Evolutionary conservation across 306 rosid genomes (phyloP), one percentile per base, ranked within the genome.

Genomic region (Malus sylvestris): DNA sequence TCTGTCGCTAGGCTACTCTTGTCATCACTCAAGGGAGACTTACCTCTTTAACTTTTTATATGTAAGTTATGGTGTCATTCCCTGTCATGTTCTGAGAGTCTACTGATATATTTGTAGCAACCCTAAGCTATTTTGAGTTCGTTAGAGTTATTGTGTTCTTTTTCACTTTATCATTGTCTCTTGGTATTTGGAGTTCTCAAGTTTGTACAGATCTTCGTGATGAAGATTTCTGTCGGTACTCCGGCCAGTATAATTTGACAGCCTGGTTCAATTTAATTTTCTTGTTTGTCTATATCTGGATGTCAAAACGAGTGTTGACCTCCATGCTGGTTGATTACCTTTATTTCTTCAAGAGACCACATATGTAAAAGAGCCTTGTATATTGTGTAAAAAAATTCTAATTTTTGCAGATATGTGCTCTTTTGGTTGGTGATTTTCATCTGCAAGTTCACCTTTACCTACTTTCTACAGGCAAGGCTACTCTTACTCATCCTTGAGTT

Each of bases 381-480:
- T 40, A 19, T 73, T 40, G 55, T 72, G 60, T 73, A 11, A 25
- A 45, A 23, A 27, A 6, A 74, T 77, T 57, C 70, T 77, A 20
- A 68, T 51, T 70, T 75, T 70, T 86, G 85, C 89, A 95, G 99
- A 68, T 95, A 85, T 79, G 91, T 90, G 85, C 85, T 64, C 76
- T 90, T 67, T 85, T 95, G 99, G 99, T 72, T 89, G 90, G 86
- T 90, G 82, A 85, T 95, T 81, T 86, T 95, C 70, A 81, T 82
- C 68, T 86, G 97, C 96, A 95, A 95, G 79, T 95, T 90, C 84
- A 76, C 87, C 25, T 95, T 95, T 83, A 90, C 99, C 23, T 95
- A 95, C 90, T 92, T 95, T 88, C 97, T 95, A 69, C 97, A 95
- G 97, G 99, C 86, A 88, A 85, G 89, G 71, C 55, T 57, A 68